Base-by-base conservation (phyloP, 352 stramenopile species). In the Globisporangium uncinulatum region DNA sequence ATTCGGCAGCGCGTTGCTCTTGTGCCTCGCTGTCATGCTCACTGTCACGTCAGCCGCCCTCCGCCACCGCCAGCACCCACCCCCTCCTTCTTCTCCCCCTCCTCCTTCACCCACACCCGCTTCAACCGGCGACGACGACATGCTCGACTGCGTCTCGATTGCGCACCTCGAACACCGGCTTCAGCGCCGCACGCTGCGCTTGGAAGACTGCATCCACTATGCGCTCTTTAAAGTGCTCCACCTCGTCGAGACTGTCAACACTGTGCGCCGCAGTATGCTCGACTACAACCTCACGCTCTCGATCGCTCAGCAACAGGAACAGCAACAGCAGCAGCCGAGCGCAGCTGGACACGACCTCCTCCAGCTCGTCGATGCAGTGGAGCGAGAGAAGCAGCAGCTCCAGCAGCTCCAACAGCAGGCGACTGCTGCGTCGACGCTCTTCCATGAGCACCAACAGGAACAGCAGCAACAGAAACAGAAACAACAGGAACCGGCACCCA, bases 171-270 rank as follows among this genome's bases (percentile, higher is more conserved):
- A 53, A 44, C 41, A 19, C n/a, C 54, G 54, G 31, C 31, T 59
- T 7, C 46, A 44, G 42, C 19, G 9, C 44, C 43, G 54, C 44
- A 53, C 54, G 44, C 44, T 59, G 32, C 19, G 32, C 2, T 7
- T 59, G 13, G 46, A 51, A 8, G 54, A 59, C 44, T 59, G 54
- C 34, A 53, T 56, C 51, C 51, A 56, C 31, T 99, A 97, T 56
- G 88, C 94, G 36, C 98, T 99, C 66, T 98, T 99, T 56, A 98
- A 98, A 62, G 92, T 85, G 46, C 24, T 21, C 8, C 17, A 14
- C 41, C 49, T 56, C 19, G 51, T 63, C 49, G 49, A 63, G 31
- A 36, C 39, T 2, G 51, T 62, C 37, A 51, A 62, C 24, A 56
- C 39, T 24, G 39, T 63, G 50, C 57, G 51, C 42, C 57, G 57